Base-by-base conservation (phyloP, 129 eudicot genomes). In the Cynara cardunculus region DNA sequence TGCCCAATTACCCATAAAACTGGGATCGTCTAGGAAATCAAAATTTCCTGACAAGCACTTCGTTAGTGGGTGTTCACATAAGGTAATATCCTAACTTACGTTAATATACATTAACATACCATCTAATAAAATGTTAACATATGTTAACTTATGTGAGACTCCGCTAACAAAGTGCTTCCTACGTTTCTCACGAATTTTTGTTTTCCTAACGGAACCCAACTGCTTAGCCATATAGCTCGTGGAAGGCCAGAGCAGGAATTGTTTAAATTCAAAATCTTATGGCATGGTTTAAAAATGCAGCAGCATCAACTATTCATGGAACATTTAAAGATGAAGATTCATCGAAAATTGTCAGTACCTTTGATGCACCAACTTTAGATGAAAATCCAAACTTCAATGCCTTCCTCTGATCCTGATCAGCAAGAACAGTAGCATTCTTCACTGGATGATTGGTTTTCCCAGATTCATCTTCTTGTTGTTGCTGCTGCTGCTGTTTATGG, bases 391-490 rank as follows among this genome's bases (percentile, higher is more conserved):
- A 96, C 81, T 96, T 96, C 62, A 96, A 77, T 32, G 87, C 87
- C 90, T 96, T 96, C 81, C 99, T 81, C 80, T 92, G 99, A 41
- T 91, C 98, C 44, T 91, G 94, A 80, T 93, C 97, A 3, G 87
- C 97, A 87, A 91, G 88, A 49, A 84, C 76, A 34, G 89, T 84
- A 80, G 89, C 89, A 86, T 85, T 84, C 79, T 72, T 90, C 30
- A 78, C 71, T 10, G 87, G 84, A 71, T 76, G 22, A 46, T 79
- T 34, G 81, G 62, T 69, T 35, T 67, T 78, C 62, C 83, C 92
- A 62, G 90, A 24, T 68, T 89, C 91, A 83, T 91, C 97, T 83
- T 80, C 87, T 66, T 87, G 89, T 37, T 94, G 88, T 21, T 87
- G 86, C 1, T 56, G 65, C 2, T 71, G 86, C 78, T 93, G 97